Evolutionary conservation across 805 yeast species (phyloP), one percentile per base, ranked within the genome.

Genomic region (Diddensiella caesifluorescens): DNA sequence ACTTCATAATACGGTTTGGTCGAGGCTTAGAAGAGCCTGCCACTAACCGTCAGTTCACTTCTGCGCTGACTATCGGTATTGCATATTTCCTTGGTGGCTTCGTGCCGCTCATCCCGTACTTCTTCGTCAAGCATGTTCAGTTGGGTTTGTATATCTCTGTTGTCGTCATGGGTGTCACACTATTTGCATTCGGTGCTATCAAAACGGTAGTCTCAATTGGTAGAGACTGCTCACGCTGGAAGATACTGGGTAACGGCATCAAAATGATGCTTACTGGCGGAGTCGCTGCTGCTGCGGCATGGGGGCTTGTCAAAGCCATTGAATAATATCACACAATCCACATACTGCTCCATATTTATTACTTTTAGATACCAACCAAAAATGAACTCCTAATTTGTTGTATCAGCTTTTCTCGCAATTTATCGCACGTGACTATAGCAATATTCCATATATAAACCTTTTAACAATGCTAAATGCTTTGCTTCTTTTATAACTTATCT

Each of bases 181-280:
- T 90, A 46, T 89, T 90, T 61, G 64, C 79, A 57, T 90, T 90
- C 62, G 98, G 98, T 19, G 85, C 75, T 59, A 64, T 80, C 41
- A 90, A 90, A 69, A 87, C 97, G 12, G 65, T 82, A 32, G 76
- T 88, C 39, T 83, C 97, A 3, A 77, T 89, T 68, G 95, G 94
- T 42, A 78, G 76, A 19, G 88, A 79, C 47, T 76, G 84, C 53
- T 73, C 85, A n/a, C 49, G 41, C 16, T 36, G 35, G 22, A 47
- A 49, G 42, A 60, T 63, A 38, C 65, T 82, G 3, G 65, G 70
- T 39, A 96, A 89, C 62, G 97, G 97, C 33, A 44, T 82, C 15
- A 94, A 87, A 65, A 90, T 92, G 97, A 79, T 87, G 41, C 64
- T 82, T n/a, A 89, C 86, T 38, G 98, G 98, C 29, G 94, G 97